phyloP scores from a whole-genome alignment of 495 filamentous ascomycete genomes.

The Wilcoxina mikolae region DNA sequence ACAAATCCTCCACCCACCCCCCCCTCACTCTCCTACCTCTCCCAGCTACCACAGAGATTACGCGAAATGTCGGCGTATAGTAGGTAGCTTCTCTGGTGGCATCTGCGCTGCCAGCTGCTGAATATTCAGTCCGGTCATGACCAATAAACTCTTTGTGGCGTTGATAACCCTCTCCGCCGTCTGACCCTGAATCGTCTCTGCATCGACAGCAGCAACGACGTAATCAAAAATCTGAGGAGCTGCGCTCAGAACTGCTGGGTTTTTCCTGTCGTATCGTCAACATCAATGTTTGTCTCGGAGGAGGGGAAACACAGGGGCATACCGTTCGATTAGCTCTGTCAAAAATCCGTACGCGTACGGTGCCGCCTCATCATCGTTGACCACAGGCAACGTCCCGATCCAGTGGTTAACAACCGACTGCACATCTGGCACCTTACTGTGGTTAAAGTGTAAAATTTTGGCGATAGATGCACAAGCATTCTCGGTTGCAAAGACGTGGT shows the following conservation, averaged over 20 bases:
- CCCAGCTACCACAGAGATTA: too few species aligned
- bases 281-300: background rate
- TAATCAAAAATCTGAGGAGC: constrained; percentile 64
- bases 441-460: constrained; percentile 85
- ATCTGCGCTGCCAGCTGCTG: constrained; percentile 54
- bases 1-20: too few species aligned
- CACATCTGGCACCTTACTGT: constrained; percentile 52
- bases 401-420: constrained; percentile 62
- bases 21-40: too few species aligned
- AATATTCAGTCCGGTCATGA: constrained; percentile 52
- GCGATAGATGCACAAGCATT: constrained; percentile 95
- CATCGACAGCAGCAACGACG: constrained; percentile 75
- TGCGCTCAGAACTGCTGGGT: constrained; percentile 62
- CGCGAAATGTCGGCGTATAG: constrained; percentile 56
- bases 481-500: constrained; percentile 93
- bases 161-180: constrained; percentile 56
- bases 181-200: constrained; percentile 74
- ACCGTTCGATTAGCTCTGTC: constrained; percentile 84
- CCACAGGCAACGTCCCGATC: constrained; percentile 79
- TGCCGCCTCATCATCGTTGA: constrained; percentile 92
- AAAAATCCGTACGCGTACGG: constrained; percentile 93
- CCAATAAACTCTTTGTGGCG: constrained; percentile 58
- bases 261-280: constrained; percentile 48
- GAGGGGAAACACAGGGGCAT: constrained; percentile 34
- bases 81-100: constrained; percentile 58